phyloP scores from a whole-genome alignment of 495 filamentous ascomycete species.

The Penicillium paxilli region DNA sequence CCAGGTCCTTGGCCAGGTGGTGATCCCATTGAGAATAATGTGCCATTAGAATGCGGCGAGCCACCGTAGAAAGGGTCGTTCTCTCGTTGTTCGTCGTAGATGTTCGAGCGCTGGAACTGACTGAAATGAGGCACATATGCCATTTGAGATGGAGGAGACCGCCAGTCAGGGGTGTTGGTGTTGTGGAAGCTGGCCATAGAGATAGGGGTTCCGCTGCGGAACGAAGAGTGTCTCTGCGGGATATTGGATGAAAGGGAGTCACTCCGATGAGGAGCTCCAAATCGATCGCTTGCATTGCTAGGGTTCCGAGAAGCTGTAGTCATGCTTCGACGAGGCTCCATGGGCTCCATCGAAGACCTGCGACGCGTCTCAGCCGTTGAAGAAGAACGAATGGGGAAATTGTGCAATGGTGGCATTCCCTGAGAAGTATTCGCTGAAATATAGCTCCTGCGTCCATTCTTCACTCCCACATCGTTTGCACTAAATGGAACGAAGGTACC shows the following conservation, averaged over 20 bases:
- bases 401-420: slow-evolving; percentile 26
- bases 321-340: slow-evolving; percentile 40
- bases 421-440: slow-evolving; percentile 18
- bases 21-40: slow-evolving; percentile 19
- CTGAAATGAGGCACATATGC: slow-evolving; percentile 27
- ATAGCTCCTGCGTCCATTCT: slow-evolving; percentile 33
- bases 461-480: slow-evolving; percentile 45
- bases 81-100: slow-evolving; percentile 25
- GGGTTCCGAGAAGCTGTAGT: slow-evolving; percentile 35
- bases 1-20: slow-evolving; percentile 11
- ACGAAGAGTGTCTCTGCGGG: slow-evolving; percentile 22
- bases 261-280: slow-evolving; percentile 32
- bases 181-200: slow-evolving; percentile 7
- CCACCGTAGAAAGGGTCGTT: slow-evolving; percentile 34
- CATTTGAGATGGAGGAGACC: slow-evolving; percentile 18
- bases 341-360: slow-evolving; percentile 19
- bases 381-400: slow-evolving; percentile 32
- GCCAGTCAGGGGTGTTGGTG: slow-evolving; percentile 6
- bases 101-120: slow-evolving; percentile 29
- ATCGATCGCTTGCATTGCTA: slow-evolving; percentile 24
- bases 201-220: slow-evolving; percentile 15
- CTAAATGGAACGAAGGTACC: slow-evolving; percentile 43
- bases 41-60: slow-evolving; percentile 17
- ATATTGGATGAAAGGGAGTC: slow-evolving; percentile 35
- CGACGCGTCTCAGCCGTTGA: slow-evolving; percentile 26